A percentile compares a stretch with the other conserved stretches of the same genome.
These are phyloP conservation scores for Meripilus lineatus DNA, from an alignment of 1,284 basidiomycete genomes.

Conservation along the genomic window DNA sequence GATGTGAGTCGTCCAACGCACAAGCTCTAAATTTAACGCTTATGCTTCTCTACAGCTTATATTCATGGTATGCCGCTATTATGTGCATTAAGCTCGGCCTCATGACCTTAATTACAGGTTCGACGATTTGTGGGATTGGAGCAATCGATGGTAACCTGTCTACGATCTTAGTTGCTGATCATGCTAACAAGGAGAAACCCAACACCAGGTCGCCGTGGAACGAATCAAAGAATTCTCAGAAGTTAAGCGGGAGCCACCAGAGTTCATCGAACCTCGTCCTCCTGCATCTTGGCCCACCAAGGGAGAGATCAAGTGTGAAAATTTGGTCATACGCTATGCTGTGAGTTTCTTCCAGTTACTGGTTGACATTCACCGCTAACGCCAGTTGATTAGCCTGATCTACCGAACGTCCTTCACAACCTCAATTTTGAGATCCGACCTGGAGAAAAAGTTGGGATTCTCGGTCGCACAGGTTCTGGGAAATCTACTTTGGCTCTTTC, in stretches of 20 bases:
- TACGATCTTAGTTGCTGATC: slow-evolving; percentile 3
- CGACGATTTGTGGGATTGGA: slow-evolving; percentile 81
- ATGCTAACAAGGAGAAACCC: slow-evolving; percentile 2
- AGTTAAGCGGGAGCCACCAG: slow-evolving; percentile 69
- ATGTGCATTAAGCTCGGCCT: slow-evolving; percentile 2
- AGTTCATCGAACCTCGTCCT: slow-evolving; percentile 85
- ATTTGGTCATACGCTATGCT: slow-evolving; percentile 85
- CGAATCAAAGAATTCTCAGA: slow-evolving; percentile 90
- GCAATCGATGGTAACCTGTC: slow-evolving; percentile 72
- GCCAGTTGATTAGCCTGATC: slow-evolving; percentile 54
- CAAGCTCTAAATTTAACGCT: slow-evolving; percentile 13
- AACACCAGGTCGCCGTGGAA: slow-evolving; percentile 75
- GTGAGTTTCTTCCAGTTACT: slow-evolving; percentile 39
- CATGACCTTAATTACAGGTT: slow-evolving; percentile 28
- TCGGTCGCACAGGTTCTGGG: slow-evolving; percentile 87
- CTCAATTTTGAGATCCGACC: slow-evolving; percentile 76
- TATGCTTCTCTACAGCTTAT: slow-evolving; percentile 36
- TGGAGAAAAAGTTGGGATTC: slow-evolving; percentile 83
- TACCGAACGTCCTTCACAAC: slow-evolving; percentile 84
- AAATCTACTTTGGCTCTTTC: slow-evolving; percentile 89
- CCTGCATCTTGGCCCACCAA: slow-evolving; percentile 75
- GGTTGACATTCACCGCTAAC: slow-evolving; percentile 5
- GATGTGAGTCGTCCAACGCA: slow-evolving; percentile 48
- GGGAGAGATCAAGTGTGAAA: slow-evolving; percentile 75
- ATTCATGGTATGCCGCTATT: slow-evolving; percentile 34